Conservation (phyloP, 192 early-diverging fungal genomes). For the Umbelopsis ramanniana region DNA sequence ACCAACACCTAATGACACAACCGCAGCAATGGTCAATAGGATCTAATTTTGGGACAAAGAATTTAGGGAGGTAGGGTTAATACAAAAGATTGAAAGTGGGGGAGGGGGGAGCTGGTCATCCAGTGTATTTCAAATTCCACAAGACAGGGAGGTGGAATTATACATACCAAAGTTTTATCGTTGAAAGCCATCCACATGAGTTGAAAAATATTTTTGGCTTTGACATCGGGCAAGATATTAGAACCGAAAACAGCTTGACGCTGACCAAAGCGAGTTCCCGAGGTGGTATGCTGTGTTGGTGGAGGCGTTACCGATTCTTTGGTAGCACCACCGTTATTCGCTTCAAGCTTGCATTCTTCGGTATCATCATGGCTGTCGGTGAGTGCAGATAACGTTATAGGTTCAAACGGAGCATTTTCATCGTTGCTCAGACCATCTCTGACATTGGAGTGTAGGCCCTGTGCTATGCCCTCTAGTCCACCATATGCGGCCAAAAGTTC, state of each 20-base stretch:
- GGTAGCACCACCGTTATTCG: neutral
- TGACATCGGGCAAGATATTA: constrained; percentile 72
- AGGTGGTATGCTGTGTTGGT: neutral
- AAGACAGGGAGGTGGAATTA: neutral
- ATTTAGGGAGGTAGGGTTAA: constrained; percentile 13
- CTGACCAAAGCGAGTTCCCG: constrained; percentile 48
- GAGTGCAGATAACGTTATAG: constrained; percentile 41
- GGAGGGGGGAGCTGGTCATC: neutral
- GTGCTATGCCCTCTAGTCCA: constrained; percentile 56
- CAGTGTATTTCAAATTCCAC: neutral
- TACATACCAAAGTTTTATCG: constrained; percentile 74
- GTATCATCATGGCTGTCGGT: neutral
- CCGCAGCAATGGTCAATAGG: constrained; percentile 74
- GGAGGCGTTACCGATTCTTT: neutral
- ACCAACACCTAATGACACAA: constrained; percentile 79
- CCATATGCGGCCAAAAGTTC: constrained; percentile 45
- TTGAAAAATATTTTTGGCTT: constrained; percentile 70
- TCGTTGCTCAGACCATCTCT: constrained; percentile 48
- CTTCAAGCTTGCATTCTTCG: neutral
- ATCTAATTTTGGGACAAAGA: constrained; percentile 51
- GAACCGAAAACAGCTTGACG: constrained; percentile 65
- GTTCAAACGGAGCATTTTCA: constrained; percentile 30
- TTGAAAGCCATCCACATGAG: constrained; percentile 85
- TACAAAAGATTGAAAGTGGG: neutral
- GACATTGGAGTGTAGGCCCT: constrained; percentile 52